Conservation (phyloP, 169 alveolate genomes). For the Plasmodium adleri region DNA sequence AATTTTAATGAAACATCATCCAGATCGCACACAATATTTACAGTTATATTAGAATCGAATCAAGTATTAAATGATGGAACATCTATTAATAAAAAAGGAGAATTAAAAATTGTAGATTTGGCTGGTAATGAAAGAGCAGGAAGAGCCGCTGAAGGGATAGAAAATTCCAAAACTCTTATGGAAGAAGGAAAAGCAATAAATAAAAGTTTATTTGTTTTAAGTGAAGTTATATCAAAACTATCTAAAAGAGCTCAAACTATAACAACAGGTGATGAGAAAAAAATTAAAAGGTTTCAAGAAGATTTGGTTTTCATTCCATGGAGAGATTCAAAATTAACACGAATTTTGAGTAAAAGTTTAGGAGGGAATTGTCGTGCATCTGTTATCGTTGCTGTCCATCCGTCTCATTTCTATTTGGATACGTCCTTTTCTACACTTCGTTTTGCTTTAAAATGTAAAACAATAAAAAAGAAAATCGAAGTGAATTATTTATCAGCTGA, state of each 20-base stretch:
- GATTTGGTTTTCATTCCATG: slow-evolving; percentile 84
- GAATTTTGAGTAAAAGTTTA: slow-evolving; percentile 81
- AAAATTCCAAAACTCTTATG: slow-evolving; percentile 79
- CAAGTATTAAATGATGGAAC: slow-evolving; percentile 82
- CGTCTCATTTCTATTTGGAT: slow-evolving; percentile 83
- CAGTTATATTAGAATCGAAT: slow-evolving; percentile 83
- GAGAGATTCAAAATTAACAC: slow-evolving; percentile 87
- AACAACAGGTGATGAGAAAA: slow-evolving; percentile 79
- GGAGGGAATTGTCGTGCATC: slow-evolving; percentile 88
- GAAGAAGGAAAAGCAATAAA: slow-evolving; percentile 87
- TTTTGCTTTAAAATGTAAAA: slow-evolving; percentile 84
- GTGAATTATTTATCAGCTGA: slow-evolving; percentile 84
- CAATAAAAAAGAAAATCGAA: slow-evolving; percentile 73
- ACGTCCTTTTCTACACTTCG: slow-evolving; percentile 84
- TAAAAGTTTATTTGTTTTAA: slow-evolving; percentile 79
- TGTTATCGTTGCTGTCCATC: slow-evolving; percentile 85
- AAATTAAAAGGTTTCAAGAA: slow-evolving; percentile 76
- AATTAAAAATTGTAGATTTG: slow-evolving; percentile 83
- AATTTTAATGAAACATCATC: slow-evolving; percentile 89
- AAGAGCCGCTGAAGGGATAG: slow-evolving; percentile 85
- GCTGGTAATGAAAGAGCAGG: slow-evolving; percentile 88
- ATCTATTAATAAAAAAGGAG: slow-evolving; percentile 82
- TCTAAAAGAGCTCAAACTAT: slow-evolving; percentile 84
- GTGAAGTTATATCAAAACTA: slow-evolving; percentile 84
- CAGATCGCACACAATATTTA: slow-evolving; percentile 89